phyloP scores from a whole-genome alignment of 2,329 filamentous ascomycete genomes.

The Pestalotiopsis sp. region DNA sequence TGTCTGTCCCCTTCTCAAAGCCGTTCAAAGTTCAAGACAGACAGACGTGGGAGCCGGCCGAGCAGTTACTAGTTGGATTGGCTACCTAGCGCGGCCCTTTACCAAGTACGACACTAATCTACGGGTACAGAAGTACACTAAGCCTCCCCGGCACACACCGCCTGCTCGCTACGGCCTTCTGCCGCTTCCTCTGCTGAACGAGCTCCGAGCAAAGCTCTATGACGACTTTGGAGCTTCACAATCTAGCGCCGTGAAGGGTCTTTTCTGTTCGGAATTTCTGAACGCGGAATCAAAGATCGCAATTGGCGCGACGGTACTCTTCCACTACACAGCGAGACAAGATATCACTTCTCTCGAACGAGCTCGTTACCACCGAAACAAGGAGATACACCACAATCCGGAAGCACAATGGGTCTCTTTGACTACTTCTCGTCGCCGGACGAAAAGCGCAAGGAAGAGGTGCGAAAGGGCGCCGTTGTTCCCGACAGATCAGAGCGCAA shows the following conservation, averaged over 20 bases:
- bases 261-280: background rate
- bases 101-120: background rate
- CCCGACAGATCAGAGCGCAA: constrained; percentile 83
- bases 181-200: background rate
- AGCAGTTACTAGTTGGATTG: background rate
- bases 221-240: constrained; percentile 4
- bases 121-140: background rate
- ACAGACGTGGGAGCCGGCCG: background rate
- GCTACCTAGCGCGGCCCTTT: background rate
- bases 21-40: background rate
- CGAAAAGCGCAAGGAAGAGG: constrained; percentile 54
- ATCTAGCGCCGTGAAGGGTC: background rate
- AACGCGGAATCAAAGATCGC: background rate
- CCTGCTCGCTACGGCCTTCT: background rate
- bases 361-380: background rate
- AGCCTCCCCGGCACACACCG: background rate
- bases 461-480: constrained; percentile 65
- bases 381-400: background rate
- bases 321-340: background rate
- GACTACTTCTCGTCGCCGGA: constrained; percentile 41
- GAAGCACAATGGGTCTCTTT: constrained; percentile 51
- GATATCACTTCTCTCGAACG: background rate
- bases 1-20: background rate
- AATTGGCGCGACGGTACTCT: too few species aligned
- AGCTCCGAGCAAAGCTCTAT: constrained; percentile 6